phyloP scores from a whole-genome alignment of 2,329 filamentous ascomycete species.

The Lasiodiplodia sp. region DNA sequence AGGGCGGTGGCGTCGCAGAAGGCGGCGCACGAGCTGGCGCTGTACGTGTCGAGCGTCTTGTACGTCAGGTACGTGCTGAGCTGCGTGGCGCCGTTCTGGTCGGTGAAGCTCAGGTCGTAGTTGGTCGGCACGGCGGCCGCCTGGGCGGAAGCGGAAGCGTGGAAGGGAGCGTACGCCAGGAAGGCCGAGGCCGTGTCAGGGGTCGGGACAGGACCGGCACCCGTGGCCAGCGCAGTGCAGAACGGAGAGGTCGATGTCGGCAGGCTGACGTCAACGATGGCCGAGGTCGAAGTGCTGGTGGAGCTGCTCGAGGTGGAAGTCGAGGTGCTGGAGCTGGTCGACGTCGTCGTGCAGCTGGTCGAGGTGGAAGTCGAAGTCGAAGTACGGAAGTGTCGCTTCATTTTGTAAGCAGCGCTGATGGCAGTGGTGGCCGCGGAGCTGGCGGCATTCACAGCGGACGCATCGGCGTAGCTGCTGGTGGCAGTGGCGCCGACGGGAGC shows the following conservation, averaged over 20 bases:
- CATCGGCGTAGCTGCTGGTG: neutral
- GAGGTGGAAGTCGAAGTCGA: neutral
- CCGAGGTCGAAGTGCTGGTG: neutral
- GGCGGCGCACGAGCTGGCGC: slow-evolving; percentile 31
- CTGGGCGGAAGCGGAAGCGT: neutral
- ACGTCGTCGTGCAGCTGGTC: neutral
- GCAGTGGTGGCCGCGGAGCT: neutral
- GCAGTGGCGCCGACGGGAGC: neutral
- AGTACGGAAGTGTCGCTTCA: slow-evolving; percentile 9
- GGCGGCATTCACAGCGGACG: slow-evolving; percentile 6
- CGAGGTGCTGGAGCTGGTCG: neutral
- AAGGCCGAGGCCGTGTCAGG: slow-evolving; percentile 19
- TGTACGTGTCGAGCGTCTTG: slow-evolving; percentile 30
- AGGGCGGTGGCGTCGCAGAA: slow-evolving; percentile 30
- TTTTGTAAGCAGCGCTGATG: slow-evolving; percentile 7
- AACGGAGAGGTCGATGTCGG: neutral
- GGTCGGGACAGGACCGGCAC: slow-evolving; percentile 7
- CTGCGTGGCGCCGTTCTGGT: slow-evolving; percentile 30
- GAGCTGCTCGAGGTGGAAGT: neutral
- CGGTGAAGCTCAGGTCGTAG: slow-evolving; percentile 30
- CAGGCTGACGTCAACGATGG: neutral
- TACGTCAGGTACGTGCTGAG: slow-evolving; percentile 33
- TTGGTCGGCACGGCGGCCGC: neutral
- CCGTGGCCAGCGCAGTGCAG: slow-evolving; percentile 17
- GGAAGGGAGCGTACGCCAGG: neutral